Percentiles rank a stretch among this genome's conserved stretches.
These are phyloP conservation scores for Kluyveromyces lactis DNA, from an alignment of 805 yeast species.

Conservation along the genomic window DNA sequence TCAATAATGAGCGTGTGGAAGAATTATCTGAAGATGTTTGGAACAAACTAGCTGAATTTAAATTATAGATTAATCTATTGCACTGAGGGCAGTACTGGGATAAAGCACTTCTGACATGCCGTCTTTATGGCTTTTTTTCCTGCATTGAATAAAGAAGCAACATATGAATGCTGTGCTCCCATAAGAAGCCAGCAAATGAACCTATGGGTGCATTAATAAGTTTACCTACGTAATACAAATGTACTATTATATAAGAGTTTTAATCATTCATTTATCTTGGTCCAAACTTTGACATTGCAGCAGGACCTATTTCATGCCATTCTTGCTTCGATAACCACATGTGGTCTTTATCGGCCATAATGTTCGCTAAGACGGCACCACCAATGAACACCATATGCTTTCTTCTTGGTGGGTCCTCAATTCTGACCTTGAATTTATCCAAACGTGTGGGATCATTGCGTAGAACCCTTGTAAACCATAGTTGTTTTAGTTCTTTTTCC, in stretches of 20 bases:
- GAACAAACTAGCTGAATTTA: slow-evolving; percentile 33
- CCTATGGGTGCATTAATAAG: too few species aligned
- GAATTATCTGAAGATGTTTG: slow-evolving; percentile 51
- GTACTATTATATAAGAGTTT: too few species aligned
- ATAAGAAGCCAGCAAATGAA: too few species aligned
- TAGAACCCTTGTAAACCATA: slow-evolving; percentile 86
- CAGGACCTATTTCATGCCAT: slow-evolving; percentile 95
- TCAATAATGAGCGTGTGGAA: slow-evolving; percentile 36
- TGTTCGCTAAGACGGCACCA: slow-evolving; percentile 95
- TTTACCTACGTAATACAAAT: too few species aligned
- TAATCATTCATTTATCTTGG: slow-evolving; percentile 50
- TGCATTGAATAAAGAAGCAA: too few species aligned
- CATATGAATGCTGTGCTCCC: too few species aligned
- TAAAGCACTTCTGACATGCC: too few species aligned
- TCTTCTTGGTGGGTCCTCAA: slow-evolving; percentile 98
- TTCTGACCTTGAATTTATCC: slow-evolving; percentile 87
- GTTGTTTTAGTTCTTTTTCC: slow-evolving; percentile 92
- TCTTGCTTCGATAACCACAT: slow-evolving; percentile 96
- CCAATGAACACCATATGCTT: slow-evolving; percentile 98
- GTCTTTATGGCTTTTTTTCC: too few species aligned
- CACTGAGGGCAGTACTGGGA: background rate
- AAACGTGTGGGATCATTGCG: slow-evolving; percentile 81
- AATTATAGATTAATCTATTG: slow-evolving; percentile 11
- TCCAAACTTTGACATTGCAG: slow-evolving; percentile 79
- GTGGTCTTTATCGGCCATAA: slow-evolving; percentile 97